Conservation (phyloP, 2,329 filamentous ascomycete genomes). For the Pseudogymnoascus sp. region DNA sequence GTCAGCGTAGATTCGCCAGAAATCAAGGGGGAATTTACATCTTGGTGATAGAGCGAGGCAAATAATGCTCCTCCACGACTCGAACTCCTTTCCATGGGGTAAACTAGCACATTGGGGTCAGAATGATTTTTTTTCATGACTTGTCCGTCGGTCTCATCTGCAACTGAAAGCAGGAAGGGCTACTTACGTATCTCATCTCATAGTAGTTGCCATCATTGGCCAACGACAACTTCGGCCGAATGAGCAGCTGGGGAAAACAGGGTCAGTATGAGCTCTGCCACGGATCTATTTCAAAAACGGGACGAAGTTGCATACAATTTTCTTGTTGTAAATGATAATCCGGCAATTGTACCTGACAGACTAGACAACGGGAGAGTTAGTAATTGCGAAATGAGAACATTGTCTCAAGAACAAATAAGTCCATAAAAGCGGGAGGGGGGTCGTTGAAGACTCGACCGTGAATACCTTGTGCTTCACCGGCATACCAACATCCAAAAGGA, state of each 20-base stretch:
- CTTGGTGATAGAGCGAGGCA: slow-evolving; percentile 50
- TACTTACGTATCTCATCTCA: slow-evolving; percentile 34
- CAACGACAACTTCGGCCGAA: slow-evolving; percentile 65
- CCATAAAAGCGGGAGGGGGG: background rate
- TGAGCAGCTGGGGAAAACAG: slow-evolving; percentile 34
- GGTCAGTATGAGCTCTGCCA: background rate
- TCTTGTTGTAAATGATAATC: slow-evolving; percentile 56
- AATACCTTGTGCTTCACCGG: slow-evolving; percentile 56
- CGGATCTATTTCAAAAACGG: background rate
- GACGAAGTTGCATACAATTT: slow-evolving; percentile 43
- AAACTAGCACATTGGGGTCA: slow-evolving; percentile 45
- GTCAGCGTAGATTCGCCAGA: background rate
- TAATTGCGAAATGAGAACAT: background rate
- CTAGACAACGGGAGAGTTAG: background rate
- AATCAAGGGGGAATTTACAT: slow-evolving; percentile 35
- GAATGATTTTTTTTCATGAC: background rate
- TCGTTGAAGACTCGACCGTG: slow-evolving; percentile 24
- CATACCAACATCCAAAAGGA: slow-evolving; percentile 58
- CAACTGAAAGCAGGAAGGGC: background rate
- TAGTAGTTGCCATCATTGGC: slow-evolving; percentile 64
- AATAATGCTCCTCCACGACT: slow-evolving; percentile 56
- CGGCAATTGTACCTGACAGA: slow-evolving; percentile 53
- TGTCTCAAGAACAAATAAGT: background rate
- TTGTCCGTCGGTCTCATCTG: background rate
- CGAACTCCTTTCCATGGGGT: slow-evolving; percentile 52